Conservation (phyloP, 495 filamentous ascomycete genomes). For the Xylaria flabelliformis region DNA sequence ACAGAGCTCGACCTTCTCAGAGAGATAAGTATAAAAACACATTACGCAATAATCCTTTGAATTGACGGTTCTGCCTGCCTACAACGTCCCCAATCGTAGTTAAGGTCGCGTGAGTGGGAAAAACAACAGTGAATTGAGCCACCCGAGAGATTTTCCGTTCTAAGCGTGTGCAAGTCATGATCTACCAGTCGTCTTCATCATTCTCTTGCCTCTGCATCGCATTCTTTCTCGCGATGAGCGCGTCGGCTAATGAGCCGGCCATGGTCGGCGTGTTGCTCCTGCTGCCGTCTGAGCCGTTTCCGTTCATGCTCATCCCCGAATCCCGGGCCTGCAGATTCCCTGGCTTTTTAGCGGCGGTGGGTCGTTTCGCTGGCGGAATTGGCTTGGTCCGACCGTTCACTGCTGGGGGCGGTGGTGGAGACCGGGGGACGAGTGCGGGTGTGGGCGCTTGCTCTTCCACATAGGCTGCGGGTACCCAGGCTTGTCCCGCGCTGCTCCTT, state of each 20-base stretch:
- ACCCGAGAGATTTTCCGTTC: conserved; percentile 22
- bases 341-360: conserved; percentile 69
- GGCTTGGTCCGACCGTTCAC: conserved; percentile 71
- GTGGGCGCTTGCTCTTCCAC: conserved; percentile 77
- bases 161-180: conserved; percentile 29
- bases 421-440: conserved; percentile 62
- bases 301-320: conserved; percentile 75
- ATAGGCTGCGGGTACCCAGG: conserved; percentile 93
- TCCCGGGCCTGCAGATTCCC: conserved; percentile 69
- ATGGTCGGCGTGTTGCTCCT: conserved; percentile 72
- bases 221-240: conserved; percentile 68
- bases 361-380: conserved; percentile 85
- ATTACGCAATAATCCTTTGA: conserved; percentile 12
- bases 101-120: not conserved
- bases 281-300: conserved; percentile 69
- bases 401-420: conserved; percentile 57
- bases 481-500: conserved; percentile 73
- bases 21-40: not conserved
- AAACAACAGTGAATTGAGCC: conserved; percentile 9
- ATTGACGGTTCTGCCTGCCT: conserved; percentile 21
- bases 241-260: conserved; percentile 85
- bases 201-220: conserved; percentile 73
- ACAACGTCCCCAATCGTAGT: conserved; percentile 6
- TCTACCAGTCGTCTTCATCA: conserved; percentile 75
- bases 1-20: not conserved